phyloP scores from a whole-genome alignment of 306 rosid genomes.

The Cicer judaicum region DNA sequence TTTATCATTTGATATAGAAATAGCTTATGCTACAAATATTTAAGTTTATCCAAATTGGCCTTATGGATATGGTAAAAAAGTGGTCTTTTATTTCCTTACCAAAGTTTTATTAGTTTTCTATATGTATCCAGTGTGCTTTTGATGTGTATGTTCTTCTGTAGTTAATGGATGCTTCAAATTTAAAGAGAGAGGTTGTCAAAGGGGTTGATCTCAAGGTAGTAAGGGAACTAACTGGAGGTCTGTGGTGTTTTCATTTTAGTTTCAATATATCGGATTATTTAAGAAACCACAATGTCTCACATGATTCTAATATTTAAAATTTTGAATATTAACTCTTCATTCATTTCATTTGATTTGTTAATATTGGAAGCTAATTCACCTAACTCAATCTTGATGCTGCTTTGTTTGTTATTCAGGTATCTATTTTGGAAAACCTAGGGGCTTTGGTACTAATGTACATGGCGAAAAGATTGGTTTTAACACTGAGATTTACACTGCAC shows the following conservation, averaged over 20 bases:
- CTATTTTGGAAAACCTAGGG: constrained; percentile 91
- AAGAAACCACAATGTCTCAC: background rate
- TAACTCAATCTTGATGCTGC: constrained; percentile 16
- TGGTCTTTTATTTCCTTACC: constrained; percentile 11
- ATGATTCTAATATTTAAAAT: background rate
- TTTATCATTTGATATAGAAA: too few species aligned
- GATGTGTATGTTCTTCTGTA: constrained; percentile 43
- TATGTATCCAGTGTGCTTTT: constrained; percentile 7
- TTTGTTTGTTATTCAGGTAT: constrained; percentile 63
- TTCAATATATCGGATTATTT: background rate
- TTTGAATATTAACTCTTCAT: background rate
- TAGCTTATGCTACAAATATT: background rate
- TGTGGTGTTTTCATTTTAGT: constrained; percentile 32
- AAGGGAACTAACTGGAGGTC: constrained; percentile 97
- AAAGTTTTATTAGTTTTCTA: constrained; percentile 1
- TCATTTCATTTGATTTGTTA: background rate
- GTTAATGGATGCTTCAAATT: constrained; percentile 89
- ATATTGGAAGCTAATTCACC: constrained; percentile 5
- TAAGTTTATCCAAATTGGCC: background rate
- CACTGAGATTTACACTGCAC: constrained; percentile 77
- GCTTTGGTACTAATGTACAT: constrained; percentile 66
- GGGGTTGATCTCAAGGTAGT: constrained; percentile 96
- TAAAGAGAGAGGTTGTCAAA: constrained; percentile 84
- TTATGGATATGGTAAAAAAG: background rate
- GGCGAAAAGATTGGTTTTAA: constrained; percentile 88